phyloP scores from a whole-genome alignment of 441 rosid species.

The Manihot esculenta region DNA sequence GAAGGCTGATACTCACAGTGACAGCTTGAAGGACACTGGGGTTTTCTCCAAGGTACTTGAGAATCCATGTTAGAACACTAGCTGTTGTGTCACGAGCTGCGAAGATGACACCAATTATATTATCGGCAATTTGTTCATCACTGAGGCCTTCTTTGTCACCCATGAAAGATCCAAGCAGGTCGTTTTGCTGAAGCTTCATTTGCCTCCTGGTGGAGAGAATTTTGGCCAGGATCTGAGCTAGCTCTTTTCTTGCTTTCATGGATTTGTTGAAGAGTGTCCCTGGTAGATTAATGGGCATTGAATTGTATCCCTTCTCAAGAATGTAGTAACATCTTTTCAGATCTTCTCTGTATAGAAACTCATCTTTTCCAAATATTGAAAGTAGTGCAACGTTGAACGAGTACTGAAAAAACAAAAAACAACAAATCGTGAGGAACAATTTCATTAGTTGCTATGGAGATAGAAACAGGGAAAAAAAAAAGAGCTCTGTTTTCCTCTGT shows the following conservation, averaged over 20 bases:
- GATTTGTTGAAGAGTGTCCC: conserved; percentile 89
- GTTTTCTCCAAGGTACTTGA: conserved; percentile 84
- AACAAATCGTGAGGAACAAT: no score
- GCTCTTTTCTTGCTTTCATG: conserved; percentile 85
- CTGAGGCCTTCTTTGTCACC: conserved; percentile 68
- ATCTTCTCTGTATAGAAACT: conserved; percentile 73
- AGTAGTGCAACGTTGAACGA: conserved; percentile 85
- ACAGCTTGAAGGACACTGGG: conserved; percentile 78
- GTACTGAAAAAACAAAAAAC: conserved; percentile 49
- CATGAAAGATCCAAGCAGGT: conserved; percentile 92
- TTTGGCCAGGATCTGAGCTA: conserved; percentile 69
- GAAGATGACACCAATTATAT: conserved; percentile 89
- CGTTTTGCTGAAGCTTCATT: conserved; percentile 46
- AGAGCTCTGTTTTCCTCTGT: conserved; percentile 10
- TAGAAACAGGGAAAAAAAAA: neutral
- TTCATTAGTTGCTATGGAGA: neutral
- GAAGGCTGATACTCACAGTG: conserved; percentile 48
- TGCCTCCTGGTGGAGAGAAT: conserved; percentile 64
- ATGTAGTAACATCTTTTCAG: conserved; percentile 84
- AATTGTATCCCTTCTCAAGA: conserved; percentile 93
- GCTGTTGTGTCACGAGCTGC: conserved; percentile 99
- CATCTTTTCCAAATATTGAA: conserved; percentile 87
- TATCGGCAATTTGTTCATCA: conserved; percentile 91
- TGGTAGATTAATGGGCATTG: conserved; percentile 87
- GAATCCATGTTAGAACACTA: conserved; percentile 88